Evolutionary conservation across 371 early-diverging fungal genomes (phyloP).

Genomic region (Syncephalastrum sp.): DNA sequence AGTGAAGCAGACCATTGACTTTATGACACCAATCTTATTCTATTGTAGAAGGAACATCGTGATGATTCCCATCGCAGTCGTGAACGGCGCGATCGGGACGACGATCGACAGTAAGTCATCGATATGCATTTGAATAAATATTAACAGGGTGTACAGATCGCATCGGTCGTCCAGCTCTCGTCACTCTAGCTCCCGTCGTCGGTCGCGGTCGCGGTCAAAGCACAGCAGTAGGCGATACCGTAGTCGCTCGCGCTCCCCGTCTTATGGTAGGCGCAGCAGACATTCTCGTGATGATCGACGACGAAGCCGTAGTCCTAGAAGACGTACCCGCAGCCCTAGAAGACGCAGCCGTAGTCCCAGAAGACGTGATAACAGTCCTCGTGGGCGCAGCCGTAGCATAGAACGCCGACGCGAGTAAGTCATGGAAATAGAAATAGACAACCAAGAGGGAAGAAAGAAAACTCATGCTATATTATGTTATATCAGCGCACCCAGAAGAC

Average conservation of each 20-base stretch:
- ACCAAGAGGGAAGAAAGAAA: neutral
- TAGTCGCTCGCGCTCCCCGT: constrained; percentile 24
- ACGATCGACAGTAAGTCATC: constrained; percentile 23
- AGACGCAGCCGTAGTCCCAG: constrained; percentile 16
- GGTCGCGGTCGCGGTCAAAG: constrained; percentile 49
- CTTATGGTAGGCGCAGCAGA: constrained; percentile 23
- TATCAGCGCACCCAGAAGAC: constrained; percentile 16
- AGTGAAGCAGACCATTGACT: neutral
- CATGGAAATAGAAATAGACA: no score
- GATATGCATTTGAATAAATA: constrained; percentile 1
- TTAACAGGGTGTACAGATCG: neutral
- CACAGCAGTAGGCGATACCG: constrained; percentile 43
- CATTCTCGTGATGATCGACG: constrained; percentile 41
- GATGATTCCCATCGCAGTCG: neutral
- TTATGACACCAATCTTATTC: neutral
- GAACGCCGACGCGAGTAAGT: constrained; percentile 18
- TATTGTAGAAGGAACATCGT: constrained; percentile 1
- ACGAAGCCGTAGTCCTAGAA: constrained; percentile 39
- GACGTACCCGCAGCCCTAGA: constrained; percentile 24
- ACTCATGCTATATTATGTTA: neutral
- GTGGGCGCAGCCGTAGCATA: constrained; percentile 29
- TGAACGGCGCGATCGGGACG: constrained; percentile 13
- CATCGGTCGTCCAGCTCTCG: constrained; percentile 25
- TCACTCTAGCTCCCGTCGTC: constrained; percentile 38
- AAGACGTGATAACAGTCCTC: constrained; percentile 3